These are phyloP conservation scores for Dioszegia crocea DNA, from an alignment of 768 basidiomycete species.

Conservation along the genomic window DNA sequence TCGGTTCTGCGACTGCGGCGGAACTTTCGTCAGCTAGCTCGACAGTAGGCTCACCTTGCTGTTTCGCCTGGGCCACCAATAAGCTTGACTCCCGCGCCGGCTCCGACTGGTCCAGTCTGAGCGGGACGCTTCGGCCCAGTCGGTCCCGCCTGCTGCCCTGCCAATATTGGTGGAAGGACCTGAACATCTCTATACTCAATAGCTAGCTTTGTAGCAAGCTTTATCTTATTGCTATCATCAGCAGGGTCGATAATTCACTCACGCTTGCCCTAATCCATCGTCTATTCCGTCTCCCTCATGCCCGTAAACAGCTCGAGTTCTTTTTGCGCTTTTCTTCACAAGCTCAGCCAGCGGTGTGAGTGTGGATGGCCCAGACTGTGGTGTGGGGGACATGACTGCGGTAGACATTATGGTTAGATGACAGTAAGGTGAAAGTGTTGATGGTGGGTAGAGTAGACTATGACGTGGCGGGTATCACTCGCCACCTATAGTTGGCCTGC, in stretches of 20 bases:
- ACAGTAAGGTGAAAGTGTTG: not conserved
- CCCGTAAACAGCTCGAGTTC: constrained; percentile 46
- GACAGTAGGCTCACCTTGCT: constrained; percentile 15
- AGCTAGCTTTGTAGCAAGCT: constrained; percentile 73
- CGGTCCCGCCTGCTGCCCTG: constrained; percentile 74
- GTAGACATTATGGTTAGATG: not conserved
- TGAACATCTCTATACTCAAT: constrained; percentile 86
- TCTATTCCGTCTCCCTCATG: constrained; percentile 28
- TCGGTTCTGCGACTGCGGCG: constrained; percentile 19
- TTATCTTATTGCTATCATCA: constrained; percentile 43
- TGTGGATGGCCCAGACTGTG: constrained; percentile 31
- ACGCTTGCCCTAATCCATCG: constrained; percentile 46
- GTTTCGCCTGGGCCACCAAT: constrained; percentile 51
- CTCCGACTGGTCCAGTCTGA: not conserved
- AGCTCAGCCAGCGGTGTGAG: constrained; percentile 45
- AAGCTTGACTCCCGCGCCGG: constrained; percentile 32
- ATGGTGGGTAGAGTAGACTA: not conserved
- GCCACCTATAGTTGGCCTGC: no score
- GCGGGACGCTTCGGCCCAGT: constrained; percentile 67
- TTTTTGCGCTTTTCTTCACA: constrained; percentile 41
- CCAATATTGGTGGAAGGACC: constrained; percentile 72
- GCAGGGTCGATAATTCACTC: constrained; percentile 10
- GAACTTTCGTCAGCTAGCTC: constrained; percentile 5
- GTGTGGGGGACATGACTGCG: constrained; percentile 10
- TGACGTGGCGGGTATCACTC: not conserved